Evolutionary conservation across 768 basidiomycete species (phyloP).

Genomic region (Pholiota conissans): DNA sequence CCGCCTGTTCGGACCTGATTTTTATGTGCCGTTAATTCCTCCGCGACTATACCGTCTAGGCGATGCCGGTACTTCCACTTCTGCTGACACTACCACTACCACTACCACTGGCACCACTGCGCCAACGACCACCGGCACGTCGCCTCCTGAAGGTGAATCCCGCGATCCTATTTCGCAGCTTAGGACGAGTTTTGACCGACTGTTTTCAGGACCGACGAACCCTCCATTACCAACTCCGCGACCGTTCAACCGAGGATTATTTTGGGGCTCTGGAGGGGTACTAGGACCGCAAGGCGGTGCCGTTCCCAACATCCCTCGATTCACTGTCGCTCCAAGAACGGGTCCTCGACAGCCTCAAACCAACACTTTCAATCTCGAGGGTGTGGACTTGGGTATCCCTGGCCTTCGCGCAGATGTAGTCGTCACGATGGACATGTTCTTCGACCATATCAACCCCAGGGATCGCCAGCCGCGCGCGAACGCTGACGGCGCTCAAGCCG

Average conservation of each 20-base stretch:
- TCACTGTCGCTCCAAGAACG: neutral
- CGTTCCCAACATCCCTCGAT: no score
- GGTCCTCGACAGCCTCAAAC: neutral
- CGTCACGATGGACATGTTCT: constrained; percentile 17
- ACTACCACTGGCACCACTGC: neutral
- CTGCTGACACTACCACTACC: neutral
- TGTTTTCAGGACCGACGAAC: neutral
- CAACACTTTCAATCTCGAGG: constrained; percentile 1
- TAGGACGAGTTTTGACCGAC: neutral
- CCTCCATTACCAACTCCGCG: no score
- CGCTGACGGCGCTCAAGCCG: no score
- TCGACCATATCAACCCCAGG: constrained; percentile 8
- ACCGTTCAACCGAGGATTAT: no score
- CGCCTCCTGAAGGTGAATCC: neutral
- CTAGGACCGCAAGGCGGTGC: neutral
- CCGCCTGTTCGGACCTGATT: no score
- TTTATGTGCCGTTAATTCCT: no score
- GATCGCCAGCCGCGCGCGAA: neutral
- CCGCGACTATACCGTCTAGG: neutral
- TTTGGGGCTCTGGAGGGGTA: no score
- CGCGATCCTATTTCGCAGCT: neutral
- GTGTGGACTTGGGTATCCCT: constrained; percentile 1
- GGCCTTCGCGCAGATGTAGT: constrained; percentile 2
- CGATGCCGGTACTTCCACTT: neutral
- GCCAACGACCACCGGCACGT: neutral